Conservation (phyloP, 2,329 filamentous ascomycete genomes). For the Penicillium sp. region DNA sequence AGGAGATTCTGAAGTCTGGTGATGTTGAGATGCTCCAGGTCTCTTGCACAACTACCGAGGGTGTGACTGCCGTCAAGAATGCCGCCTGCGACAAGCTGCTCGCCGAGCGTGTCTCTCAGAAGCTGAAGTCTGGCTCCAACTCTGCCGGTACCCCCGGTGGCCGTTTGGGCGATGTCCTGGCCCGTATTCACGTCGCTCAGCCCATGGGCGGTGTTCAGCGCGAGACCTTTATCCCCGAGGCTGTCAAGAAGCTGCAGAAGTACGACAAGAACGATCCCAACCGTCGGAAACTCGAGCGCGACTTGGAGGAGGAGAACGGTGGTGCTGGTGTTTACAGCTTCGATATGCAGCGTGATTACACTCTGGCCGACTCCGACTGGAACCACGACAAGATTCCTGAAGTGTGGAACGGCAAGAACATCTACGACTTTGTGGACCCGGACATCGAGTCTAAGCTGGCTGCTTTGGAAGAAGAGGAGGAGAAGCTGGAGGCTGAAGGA, state of each 20-base stretch:
- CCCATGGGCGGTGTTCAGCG: slow-evolving; percentile 78
- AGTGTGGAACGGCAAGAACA: slow-evolving; percentile 91
- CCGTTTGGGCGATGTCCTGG: slow-evolving; percentile 84
- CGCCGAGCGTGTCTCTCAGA: slow-evolving; percentile 90
- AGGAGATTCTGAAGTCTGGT: slow-evolving; percentile 77
- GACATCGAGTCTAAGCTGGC: slow-evolving; percentile 93
- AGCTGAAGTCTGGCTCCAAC: slow-evolving; percentile 86
- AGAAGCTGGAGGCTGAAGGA: slow-evolving; percentile 84
- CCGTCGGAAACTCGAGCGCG: slow-evolving; percentile 74
- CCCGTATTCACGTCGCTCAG: slow-evolving; percentile 94
- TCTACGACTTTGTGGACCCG: slow-evolving; percentile 95
- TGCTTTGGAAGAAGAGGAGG: slow-evolving; percentile 92
- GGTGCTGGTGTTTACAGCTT: slow-evolving; percentile 96
- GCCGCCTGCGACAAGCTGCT: slow-evolving; percentile 90
- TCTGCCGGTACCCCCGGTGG: slow-evolving; percentile 74
- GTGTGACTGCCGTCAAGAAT: slow-evolving; percentile 93
- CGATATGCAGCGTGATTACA: slow-evolving; percentile 84
- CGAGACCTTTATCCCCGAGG: slow-evolving; percentile 87
- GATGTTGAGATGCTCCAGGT: slow-evolving; percentile 92
- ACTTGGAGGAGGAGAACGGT: slow-evolving; percentile 88
- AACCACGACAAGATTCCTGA: slow-evolving; percentile 96
- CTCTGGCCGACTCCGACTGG: slow-evolving; percentile 87
- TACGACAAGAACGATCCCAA: slow-evolving; percentile 91
- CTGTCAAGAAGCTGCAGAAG: slow-evolving; percentile 76
- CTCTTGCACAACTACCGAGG: slow-evolving; percentile 92